phyloP scores from a whole-genome alignment of 2,329 filamentous ascomycete genomes.

The Phyllosticta citribraziliensis region DNA sequence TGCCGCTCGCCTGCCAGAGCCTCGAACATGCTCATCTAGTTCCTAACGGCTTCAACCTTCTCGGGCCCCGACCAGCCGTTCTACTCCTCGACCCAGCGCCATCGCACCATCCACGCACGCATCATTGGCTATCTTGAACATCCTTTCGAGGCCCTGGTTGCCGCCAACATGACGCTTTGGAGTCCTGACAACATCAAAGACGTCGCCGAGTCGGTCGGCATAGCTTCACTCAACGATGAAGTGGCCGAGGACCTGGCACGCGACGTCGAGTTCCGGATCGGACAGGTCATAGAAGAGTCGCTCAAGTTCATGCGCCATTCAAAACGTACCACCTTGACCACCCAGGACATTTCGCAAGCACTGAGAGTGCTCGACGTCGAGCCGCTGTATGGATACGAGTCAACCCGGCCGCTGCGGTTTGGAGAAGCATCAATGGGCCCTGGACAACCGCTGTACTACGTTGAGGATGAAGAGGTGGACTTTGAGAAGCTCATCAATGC shows the following conservation, averaged over 20 bases:
- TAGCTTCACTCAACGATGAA: slow-evolving; percentile 70
- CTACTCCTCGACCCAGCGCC: background rate
- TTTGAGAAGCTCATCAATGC: slow-evolving; percentile 99
- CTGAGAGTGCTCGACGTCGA: slow-evolving; percentile 83
- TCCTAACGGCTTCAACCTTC: background rate
- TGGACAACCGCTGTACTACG: slow-evolving; percentile 90
- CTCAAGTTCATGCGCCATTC: slow-evolving; percentile 93
- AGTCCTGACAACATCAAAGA: slow-evolving; percentile 93
- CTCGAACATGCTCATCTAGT: background rate
- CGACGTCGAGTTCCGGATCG: slow-evolving; percentile 90
- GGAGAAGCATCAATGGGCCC: slow-evolving; percentile 90
- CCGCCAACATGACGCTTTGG: slow-evolving; percentile 55
- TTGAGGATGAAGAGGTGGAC: slow-evolving; percentile 96
- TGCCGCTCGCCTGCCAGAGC: background rate
- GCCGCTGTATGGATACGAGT: slow-evolving; percentile 93
- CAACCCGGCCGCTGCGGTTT: slow-evolving; percentile 76
- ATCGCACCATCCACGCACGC: background rate
- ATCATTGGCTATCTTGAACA: background rate
- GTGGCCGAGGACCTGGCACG: slow-evolving; percentile 79
- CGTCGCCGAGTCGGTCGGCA: slow-evolving; percentile 91
- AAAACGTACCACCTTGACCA: slow-evolving; percentile 75
- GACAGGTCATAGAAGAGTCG: slow-evolving; percentile 86
- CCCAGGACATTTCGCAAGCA: slow-evolving; percentile 81
- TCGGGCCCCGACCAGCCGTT: background rate
- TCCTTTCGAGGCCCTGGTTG: background rate